Evolutionary conservation across 345 rosid genomes (phyloP).

Genomic region (Corymbia maculata): DNA sequence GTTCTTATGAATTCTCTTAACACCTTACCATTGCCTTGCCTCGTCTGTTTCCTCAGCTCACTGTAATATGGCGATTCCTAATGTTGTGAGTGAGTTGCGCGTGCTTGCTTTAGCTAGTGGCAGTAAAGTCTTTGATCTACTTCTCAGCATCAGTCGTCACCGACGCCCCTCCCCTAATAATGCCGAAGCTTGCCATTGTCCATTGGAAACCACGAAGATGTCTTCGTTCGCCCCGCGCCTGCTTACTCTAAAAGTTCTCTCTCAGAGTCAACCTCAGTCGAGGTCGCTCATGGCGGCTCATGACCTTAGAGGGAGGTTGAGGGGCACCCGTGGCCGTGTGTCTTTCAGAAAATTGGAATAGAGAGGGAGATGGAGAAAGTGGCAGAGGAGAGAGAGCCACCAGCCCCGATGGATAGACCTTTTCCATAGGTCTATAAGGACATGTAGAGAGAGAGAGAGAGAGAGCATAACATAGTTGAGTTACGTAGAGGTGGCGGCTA

Average conservation of each 20-base stretch:
- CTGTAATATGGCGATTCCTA: background rate
- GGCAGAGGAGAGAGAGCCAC: background rate
- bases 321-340: background rate
- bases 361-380: background rate
- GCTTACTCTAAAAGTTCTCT: background rate
- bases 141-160: background rate
- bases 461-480: background rate
- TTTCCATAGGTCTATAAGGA: background rate
- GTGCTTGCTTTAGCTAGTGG: background rate
- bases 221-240: accelerated
- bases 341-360: background rate
- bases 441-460: background rate
- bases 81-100: background rate
- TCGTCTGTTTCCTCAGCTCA: background rate
- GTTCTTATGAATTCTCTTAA: background rate
- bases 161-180: background rate
- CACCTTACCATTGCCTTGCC: background rate
- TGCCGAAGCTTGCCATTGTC: background rate
- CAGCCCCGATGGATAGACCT: background rate
- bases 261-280: background rate
- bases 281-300: background rate
- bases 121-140: background rate
- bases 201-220: background rate
- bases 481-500: background rate
- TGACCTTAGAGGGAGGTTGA: background rate